Evolutionary conservation across 164 flowering plant genomes (phyloP).

Genomic region (Taxillus chinensis): DNA sequence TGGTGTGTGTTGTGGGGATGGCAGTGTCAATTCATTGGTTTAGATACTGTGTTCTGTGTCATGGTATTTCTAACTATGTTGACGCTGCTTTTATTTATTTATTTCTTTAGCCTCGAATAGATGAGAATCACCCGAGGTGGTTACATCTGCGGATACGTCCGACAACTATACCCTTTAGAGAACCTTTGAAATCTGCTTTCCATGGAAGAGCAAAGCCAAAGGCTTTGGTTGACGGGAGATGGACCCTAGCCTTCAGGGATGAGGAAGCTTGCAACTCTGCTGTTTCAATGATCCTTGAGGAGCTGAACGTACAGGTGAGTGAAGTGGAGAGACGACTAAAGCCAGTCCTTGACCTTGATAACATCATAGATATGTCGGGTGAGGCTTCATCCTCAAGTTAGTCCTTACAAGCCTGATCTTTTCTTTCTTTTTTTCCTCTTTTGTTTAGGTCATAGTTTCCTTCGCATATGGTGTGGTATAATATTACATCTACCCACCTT

Average conservation of each 20-base stretch:
- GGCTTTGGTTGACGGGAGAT: conserved; percentile 81
- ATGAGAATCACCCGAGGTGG: conserved; percentile 85
- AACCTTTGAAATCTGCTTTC: conserved; percentile 28
- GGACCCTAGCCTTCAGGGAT: conserved; percentile 90
- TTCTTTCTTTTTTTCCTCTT: not conserved
- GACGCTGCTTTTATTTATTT: conserved; percentile 2
- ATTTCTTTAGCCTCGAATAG: conserved; percentile 58
- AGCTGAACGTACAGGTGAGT: conserved; percentile 36
- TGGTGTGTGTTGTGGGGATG: too few relatives aligned
- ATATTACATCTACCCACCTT: conserved; percentile 8
- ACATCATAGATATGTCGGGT: conserved; percentile 15
- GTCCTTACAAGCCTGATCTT: conserved; percentile 11
- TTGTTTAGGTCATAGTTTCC: conserved; percentile 13
- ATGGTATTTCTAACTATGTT: too few relatives aligned
- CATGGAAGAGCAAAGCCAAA: conserved; percentile 37
- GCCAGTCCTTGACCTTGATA: conserved; percentile 50
- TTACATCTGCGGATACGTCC: conserved; percentile 91
- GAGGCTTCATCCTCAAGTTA: conserved; percentile 23
- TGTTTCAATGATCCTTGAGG: conserved; percentile 61
- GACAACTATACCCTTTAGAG: conserved; percentile 51
- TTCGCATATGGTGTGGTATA: conserved; percentile 16
- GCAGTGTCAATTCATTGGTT: too few relatives aligned
- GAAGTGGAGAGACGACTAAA: conserved; percentile 69
- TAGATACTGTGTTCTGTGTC: too few relatives aligned
- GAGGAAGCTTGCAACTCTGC: conserved; percentile 71